Evolutionary conservation across 2,329 filamentous ascomycete genomes (phyloP), one percentile per base, ranked within the genome.

Genomic region (Malbranchea cinnamomea): DNA sequence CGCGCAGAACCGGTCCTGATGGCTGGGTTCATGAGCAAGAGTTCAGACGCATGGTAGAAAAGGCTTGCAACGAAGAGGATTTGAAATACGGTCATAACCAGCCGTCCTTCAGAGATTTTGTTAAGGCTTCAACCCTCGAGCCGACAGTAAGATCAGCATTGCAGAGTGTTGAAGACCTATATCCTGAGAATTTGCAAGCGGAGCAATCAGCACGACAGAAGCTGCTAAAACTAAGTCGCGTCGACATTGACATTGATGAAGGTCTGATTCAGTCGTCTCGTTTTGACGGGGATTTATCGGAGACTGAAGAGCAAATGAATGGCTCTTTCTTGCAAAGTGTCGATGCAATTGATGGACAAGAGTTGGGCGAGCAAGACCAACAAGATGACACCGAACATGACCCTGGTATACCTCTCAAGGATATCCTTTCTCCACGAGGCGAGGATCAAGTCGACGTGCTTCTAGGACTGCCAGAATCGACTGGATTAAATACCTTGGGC

Each of bases 1-100:
- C 74, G 18, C 69, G 84, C 31, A 67, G 80, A 36, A 71, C 72
- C 2, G 68, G 75, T 22, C 64, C 71, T n/a, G 71, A 74, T n/a
- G 76, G 74, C 0, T 98, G 89, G 87, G 78, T 94, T 32, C 85
- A 94, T 41, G 87, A 95, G 49, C 74, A 82, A 26, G 85, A 93
- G 46, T 87, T 78, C 46, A 63, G 71, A 18, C 60, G 74, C 24
- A 65, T 78, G 41, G 60, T 92, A 2, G 53, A 60, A 17, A 57
- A 67, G 15, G 61, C 91, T 14, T 69, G 80, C 6, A 48, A 57
- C 1, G 63, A 76, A 14, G 84, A 94, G 48, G 67, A 60, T 36
- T 53, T 54, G 4, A 60, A 64, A 21, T 56, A 54, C 15, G 50
- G 59, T 14, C 59, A 50, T 10, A 45, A 50, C 4, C 48, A 60